These are phyloP conservation scores for Harringtonia aguacate DNA, from an alignment of 2,329 filamentous ascomycete genomes.

Conservation along the genomic window DNA sequence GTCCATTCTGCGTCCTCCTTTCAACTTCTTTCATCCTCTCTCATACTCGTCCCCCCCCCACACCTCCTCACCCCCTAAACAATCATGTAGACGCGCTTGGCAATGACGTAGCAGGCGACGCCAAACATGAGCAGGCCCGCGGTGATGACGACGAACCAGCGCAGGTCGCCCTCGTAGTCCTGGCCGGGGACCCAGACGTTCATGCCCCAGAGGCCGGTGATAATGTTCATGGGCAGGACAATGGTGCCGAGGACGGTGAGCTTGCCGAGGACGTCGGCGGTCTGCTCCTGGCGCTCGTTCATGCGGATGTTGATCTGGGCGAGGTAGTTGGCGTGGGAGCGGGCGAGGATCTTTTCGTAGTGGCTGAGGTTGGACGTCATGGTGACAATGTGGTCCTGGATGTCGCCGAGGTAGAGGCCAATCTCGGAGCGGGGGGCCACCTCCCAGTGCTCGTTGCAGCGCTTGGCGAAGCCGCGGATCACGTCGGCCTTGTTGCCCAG, in stretches of 20 bases:
- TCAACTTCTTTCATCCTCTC: not conserved
- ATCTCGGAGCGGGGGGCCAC: constrained; percentile 92
- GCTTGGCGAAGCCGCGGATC: constrained; percentile 97
- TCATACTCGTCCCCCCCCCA: not conserved
- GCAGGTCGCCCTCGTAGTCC: constrained; percentile 61
- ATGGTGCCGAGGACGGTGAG: constrained; percentile 94
- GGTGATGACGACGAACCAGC: constrained; percentile 68
- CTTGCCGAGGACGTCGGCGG: constrained; percentile 87
- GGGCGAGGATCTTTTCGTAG: constrained; percentile 87
- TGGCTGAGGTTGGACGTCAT: constrained; percentile 96
- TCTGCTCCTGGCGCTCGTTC: constrained; percentile 96
- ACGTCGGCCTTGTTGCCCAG: constrained; percentile 97
- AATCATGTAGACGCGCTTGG: constrained; percentile 75
- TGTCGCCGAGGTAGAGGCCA: constrained; percentile 93
- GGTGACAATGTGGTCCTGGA: constrained; percentile 97
- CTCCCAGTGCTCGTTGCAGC: constrained; percentile 97
- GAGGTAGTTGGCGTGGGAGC: constrained; percentile 94
- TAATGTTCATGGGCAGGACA: constrained; percentile 96
- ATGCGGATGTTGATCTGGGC: constrained; percentile 98
- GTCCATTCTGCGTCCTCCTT: too few species aligned
- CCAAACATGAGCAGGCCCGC: constrained; percentile 71
- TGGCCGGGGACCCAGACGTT: constrained; percentile 95
- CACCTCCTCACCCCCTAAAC: constrained; percentile 31
- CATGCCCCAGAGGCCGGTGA: constrained; percentile 98
- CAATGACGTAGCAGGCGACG: constrained; percentile 65